Conservation (phyloP, 257 asterid genomes). For the Fraxinus anomala region DNA sequence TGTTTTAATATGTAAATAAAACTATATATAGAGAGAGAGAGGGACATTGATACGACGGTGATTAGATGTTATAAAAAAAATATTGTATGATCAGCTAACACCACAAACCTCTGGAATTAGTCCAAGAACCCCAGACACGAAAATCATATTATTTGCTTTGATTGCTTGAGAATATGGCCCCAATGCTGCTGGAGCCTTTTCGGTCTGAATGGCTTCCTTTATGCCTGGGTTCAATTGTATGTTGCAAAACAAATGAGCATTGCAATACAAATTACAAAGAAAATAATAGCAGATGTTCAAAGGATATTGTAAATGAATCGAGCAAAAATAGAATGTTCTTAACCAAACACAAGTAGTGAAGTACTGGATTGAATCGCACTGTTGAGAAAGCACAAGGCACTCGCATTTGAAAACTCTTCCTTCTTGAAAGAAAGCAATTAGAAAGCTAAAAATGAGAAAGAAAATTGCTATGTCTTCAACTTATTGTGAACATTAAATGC, state of each 20-base stretch:
- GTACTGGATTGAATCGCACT: not conserved
- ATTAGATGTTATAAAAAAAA: not conserved
- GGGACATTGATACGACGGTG: not conserved
- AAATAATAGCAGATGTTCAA: not conserved
- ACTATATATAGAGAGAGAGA: not conserved
- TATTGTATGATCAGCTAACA: conserved; percentile 4
- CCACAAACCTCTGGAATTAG: conserved; percentile 73
- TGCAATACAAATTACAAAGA: not conserved
- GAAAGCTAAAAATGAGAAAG: not conserved
- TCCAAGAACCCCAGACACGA: conserved; percentile 78
- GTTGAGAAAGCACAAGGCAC: not conserved
- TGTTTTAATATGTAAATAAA: not conserved
- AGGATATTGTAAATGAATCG: not conserved
- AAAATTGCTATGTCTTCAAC: not conserved
- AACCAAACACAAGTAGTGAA: not conserved
- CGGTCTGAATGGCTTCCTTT: conserved; percentile 83
- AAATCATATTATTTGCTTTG: conserved; percentile 75
- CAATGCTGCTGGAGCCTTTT: conserved; percentile 91
- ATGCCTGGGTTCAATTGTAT: conserved; percentile 36
- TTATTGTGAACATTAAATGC: not conserved
- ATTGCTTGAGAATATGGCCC: conserved; percentile 98
- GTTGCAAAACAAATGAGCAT: not conserved
- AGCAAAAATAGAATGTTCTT: not conserved
- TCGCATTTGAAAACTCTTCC: not conserved
- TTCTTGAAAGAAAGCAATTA: not conserved